phyloP scores from a whole-genome alignment of 208 protist genomes.

The Leishmania braziliensis region DNA sequence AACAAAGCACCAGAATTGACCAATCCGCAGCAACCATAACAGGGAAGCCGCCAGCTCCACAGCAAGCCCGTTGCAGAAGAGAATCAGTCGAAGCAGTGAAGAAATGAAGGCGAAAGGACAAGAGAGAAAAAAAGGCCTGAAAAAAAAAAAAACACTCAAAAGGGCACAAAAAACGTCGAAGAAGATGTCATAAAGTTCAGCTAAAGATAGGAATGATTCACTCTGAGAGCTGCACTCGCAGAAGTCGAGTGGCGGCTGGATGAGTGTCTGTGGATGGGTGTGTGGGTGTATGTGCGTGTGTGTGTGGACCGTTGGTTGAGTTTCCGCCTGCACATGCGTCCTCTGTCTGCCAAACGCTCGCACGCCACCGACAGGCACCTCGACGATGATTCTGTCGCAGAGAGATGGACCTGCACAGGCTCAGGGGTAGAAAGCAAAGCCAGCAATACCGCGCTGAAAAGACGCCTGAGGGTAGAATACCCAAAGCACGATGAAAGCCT shows the following conservation, averaged over 20 bases:
- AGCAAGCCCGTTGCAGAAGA: background rate
- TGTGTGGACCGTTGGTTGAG: background rate
- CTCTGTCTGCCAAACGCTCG: background rate
- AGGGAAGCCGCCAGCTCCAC: background rate
- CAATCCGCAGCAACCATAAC: background rate
- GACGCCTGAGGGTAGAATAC: background rate
- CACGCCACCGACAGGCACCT: background rate
- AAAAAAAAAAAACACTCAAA: background rate
- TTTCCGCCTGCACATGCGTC: background rate
- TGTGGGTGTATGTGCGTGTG: too few species aligned
- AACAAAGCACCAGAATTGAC: background rate
- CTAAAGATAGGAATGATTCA: background rate
- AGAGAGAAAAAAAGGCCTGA: background rate
- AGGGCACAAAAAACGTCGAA: background rate
- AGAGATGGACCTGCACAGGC: background rate
- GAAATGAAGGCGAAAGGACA: background rate
- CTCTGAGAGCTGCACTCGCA: background rate
- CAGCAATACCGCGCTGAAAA: background rate
- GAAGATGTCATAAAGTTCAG: background rate
- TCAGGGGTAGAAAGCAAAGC: background rate
- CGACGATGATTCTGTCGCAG: background rate
- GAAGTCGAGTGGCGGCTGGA: background rate
- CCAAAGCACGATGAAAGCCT: background rate
- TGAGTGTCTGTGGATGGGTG: background rate
- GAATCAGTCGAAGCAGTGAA: background rate